Evolutionary conservation across 2,329 filamentous ascomycete species (phyloP).

Genomic region (Gnomoniopsis smithogilvyi): DNA sequence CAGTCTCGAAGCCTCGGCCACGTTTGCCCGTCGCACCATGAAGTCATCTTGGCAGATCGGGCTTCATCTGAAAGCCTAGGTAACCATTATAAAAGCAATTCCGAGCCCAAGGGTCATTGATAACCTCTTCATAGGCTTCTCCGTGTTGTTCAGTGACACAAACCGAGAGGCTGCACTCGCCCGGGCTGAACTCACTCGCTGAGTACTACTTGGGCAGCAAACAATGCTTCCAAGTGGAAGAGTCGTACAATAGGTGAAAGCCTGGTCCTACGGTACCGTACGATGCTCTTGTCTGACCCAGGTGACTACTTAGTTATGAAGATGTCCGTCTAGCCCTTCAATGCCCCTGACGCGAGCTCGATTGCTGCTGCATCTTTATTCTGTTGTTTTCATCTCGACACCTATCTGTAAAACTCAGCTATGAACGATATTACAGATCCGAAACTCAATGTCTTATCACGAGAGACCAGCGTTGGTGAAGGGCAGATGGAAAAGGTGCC

Average conservation of each 20-base stretch:
- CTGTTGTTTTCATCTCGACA: no score
- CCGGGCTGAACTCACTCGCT: background rate
- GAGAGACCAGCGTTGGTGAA: background rate
- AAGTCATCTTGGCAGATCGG: background rate
- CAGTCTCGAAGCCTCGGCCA: background rate
- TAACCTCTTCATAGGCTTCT: background rate
- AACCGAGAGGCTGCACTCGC: background rate
- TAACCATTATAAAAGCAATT: background rate
- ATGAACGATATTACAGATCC: no score
- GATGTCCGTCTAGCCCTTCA: background rate
- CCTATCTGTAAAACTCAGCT: no score
- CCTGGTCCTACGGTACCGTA: background rate
- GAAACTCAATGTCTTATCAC: background rate
- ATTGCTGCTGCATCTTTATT: no score
- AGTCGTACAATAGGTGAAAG: background rate
- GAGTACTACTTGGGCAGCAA: conserved; percentile 3
- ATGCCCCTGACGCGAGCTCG: background rate
- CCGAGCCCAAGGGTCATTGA: background rate
- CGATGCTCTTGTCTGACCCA: background rate
- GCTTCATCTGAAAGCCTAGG: background rate
- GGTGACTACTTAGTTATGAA: background rate
- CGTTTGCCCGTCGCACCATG: no score
- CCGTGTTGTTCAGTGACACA: background rate
- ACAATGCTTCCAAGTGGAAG: background rate
- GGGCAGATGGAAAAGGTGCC: background rate